Conservation (phyloP, 495 filamentous ascomycete species). For the Penicillium manginii region DNA sequence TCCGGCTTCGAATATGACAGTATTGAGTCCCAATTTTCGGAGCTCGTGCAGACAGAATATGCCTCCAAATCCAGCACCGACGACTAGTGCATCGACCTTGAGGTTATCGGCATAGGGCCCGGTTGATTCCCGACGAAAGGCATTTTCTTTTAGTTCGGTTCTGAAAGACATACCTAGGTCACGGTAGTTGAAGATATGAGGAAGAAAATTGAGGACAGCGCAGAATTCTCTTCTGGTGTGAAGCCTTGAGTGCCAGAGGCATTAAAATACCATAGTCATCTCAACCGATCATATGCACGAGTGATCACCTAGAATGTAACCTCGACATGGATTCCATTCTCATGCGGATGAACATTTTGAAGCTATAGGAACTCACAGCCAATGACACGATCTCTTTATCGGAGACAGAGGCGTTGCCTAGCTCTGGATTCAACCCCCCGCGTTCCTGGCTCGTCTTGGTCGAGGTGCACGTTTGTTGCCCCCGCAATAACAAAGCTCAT, state of each 20-base stretch:
- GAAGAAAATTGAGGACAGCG: not conserved
- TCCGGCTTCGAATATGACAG: constrained; percentile 49
- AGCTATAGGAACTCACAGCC: not conserved
- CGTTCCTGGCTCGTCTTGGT: not conserved
- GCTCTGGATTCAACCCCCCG: no score
- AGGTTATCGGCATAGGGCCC: constrained; percentile 26
- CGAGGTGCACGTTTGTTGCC: not conserved
- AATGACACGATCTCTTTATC: not conserved
- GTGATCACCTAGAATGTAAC: not conserved
- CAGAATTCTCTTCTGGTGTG: not conserved
- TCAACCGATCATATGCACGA: not conserved
- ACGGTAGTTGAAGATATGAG: not conserved
- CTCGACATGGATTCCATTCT: not conserved
- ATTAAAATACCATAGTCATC: not conserved
- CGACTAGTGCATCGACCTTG: constrained; percentile 53
- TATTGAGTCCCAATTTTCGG: constrained; percentile 30
- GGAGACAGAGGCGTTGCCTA: no score
- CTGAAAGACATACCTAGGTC: constrained; percentile 3
- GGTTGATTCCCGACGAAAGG: not conserved
- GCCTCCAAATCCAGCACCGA: constrained; percentile 54
- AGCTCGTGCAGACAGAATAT: constrained; percentile 33
- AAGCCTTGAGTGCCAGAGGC: not conserved
- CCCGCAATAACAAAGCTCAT: not conserved
- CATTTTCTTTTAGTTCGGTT: constrained; percentile 1
- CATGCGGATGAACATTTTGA: not conserved